Base-by-base conservation (phyloP, 257 asterid genomes). In the Coffea canephora region DNA sequence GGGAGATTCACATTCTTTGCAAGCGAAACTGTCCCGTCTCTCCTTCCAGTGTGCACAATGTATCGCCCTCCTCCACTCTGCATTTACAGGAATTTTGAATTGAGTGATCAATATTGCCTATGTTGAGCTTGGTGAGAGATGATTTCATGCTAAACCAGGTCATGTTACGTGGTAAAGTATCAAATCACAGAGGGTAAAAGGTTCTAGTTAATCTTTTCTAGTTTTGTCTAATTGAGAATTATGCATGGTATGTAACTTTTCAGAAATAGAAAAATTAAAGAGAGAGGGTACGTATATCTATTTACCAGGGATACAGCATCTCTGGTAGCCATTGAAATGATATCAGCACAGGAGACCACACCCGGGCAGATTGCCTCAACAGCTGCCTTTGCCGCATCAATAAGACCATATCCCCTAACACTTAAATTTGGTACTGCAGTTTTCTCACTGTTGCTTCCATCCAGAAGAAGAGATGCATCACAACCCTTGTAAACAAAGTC, bases 311-410 rank as follows among this genome's bases (percentile, higher is more conserved):
- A 54, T 74, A 85, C 70, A 41, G 85, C 83, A 61, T 83, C 88
- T 73, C 86, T 69, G 15, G 88, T 76, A 34, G 83, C 83, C 75
- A 85, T 36, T 0, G 80, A 19, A 39, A 85, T 71, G 49, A 83
- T 85, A 79, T 85, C 88, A 27, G 88, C 83, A 78, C 88, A 85
- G 0, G 88, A 85, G 1, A 85, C 86, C 18, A 83, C 74, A 77
- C 79, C 82, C 13, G 86, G 86, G 76, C 88, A 85, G 54, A 21
- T 57, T 19, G 27, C 69, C 71, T 83, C 88, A 61, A 80, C 43
- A 27, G 76, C 57, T 6, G 68, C 70, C 78, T 85, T 85, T 46
- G 74, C 52, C 9, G 72, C 79, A 71, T 85, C 88, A 80, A 85
- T 83, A 9, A 83, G 70, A 12, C 75, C 82, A 55, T 48, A 85